Base-by-base conservation (phyloP, 1,139 yeast species). In the Suhomyces taliae region DNA sequence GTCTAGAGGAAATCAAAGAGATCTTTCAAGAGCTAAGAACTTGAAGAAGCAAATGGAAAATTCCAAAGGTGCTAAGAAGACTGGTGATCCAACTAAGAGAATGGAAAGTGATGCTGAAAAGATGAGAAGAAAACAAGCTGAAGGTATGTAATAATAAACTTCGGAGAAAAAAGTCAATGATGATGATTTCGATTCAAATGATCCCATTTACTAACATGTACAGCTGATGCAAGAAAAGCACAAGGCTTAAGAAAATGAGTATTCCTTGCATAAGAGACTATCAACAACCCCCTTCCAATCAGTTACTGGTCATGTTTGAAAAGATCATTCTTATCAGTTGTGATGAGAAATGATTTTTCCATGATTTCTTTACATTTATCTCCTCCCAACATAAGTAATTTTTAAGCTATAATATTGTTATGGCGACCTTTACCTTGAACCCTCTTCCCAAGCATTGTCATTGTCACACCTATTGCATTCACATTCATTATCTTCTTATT, bases 1-100 rank as follows among this genome's bases (percentile, higher is more conserved):
- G 98, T 86, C 96, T 44, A 82, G 99, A 76, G 99, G 99, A 32
- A 93, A 93, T 69, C 98, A 93, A 70, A 81, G 99, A 67, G 99
- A 93, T 43, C 79, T 88, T 60, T 97, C 97, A 29, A 81, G 99
- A 64, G 90, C 85, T 51, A 91, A 89, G 72, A 90, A 89, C 69
- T 66, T 72, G 64, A 93, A 91, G 74, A 91, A 91, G 69, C 85
- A 80, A 61, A 81, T 80, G 56, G 87, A 82, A 37, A 75, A 75
- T 5, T 69, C 72, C 27, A 84, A 85, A 65, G 75, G 71, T 59
- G 79, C 78, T 64, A 89, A 90, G 75, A 82, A 81, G 62, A 76
- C 72, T 6, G 97, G 97, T 29, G 96, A 90, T 62, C 93, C 95
- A 37, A 75, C 76, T 53, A 87, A 89, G 66, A 77, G 97, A 62